Conservation (phyloP, 805 yeast species). For the Saccharomycopsis babjevae region DNA sequence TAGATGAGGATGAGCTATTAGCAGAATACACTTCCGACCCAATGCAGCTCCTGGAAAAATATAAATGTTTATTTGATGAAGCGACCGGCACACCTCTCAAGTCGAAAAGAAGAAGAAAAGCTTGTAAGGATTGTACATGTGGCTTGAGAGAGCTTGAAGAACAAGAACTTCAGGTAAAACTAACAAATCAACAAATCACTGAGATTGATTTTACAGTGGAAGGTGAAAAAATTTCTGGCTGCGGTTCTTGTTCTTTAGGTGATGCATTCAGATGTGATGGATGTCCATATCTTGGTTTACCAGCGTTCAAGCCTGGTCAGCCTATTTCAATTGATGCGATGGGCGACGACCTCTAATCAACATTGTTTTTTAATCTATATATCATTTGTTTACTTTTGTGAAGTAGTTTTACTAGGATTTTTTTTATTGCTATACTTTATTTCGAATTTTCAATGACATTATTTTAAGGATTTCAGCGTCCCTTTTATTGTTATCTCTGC, state of each 20-base stretch:
- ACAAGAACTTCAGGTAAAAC: conserved; percentile 13
- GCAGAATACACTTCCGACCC: conserved; percentile 42
- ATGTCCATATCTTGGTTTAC: conserved; percentile 93
- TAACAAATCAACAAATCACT: conserved; percentile 24
- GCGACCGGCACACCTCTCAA: conserved; percentile 32
- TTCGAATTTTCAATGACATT: too few species aligned
- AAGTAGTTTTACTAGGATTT: too few species aligned
- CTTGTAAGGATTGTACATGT: conserved; percentile 97
- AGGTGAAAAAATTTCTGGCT: conserved; percentile 61
- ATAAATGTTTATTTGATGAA: conserved; percentile 24
- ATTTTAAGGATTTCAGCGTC: too few species aligned
- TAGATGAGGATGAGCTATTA: conserved; percentile 33
- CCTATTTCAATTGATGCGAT: conserved; percentile 64
- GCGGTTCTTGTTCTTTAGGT: conserved; percentile 94
- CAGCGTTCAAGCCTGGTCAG: conserved; percentile 98
- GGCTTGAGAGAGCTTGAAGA: conserved; percentile 81
- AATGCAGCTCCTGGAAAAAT: conserved; percentile 40
- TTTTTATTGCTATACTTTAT: too few species aligned
- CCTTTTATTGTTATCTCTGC: too few species aligned
- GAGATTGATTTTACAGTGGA: conserved; percentile 21
- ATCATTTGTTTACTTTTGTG: too few species aligned
- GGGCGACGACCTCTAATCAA: conserved; percentile 62
- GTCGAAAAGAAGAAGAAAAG: conserved; percentile 57
- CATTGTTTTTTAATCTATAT: too few species aligned
- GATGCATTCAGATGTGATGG: conserved; percentile 98